These are phyloP conservation scores for Exsudoporus floridanus DNA, from an alignment of 1,284 basidiomycete species.

Conservation along the genomic window DNA sequence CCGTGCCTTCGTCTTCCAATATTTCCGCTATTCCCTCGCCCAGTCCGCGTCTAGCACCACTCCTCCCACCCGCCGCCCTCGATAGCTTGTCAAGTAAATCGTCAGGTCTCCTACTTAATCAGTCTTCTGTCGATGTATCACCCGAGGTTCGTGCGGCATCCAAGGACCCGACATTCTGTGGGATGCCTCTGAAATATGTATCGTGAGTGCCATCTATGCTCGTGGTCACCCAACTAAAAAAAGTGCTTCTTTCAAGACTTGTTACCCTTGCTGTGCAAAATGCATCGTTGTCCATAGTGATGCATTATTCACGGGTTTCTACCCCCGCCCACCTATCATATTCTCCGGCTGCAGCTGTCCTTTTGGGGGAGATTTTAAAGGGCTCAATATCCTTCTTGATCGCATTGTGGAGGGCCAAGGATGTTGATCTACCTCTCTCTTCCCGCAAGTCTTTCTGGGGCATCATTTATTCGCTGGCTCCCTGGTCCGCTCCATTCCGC, in stretches of 20 bases:
- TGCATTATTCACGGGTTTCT: constrained; percentile 93
- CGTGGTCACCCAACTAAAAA: neutral
- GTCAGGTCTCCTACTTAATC: constrained; percentile 35
- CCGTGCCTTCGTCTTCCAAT: constrained; percentile 38
- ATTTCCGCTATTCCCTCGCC: constrained; percentile 19
- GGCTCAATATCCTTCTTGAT: constrained; percentile 84
- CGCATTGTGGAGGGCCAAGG: constrained; percentile 52
- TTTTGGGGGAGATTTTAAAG: constrained; percentile 93
- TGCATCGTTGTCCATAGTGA: constrained; percentile 90
- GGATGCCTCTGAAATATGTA: constrained; percentile 61
- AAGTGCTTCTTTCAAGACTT: constrained; percentile 51
- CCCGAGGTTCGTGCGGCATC: constrained; percentile 27
- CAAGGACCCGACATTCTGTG: constrained; percentile 45
- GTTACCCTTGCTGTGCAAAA: constrained; percentile 96
- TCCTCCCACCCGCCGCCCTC: constrained; percentile 37
- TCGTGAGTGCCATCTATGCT: constrained; percentile 45
- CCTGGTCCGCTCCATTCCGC: constrained; percentile 49
- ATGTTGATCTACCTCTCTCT: constrained; percentile 39
- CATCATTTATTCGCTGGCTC: constrained; percentile 37
- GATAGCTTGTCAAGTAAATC: constrained; percentile 34
- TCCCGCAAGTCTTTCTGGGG: constrained; percentile 49
- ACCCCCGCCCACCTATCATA: constrained; percentile 76
- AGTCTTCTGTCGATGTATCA: constrained; percentile 31
- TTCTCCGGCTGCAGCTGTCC: constrained; percentile 90
- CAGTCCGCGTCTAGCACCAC: constrained; percentile 40